Percentiles rank a stretch among this genome's conserved stretches.
Evolutionary conservation across 305 asterid species (phyloP).

Genomic region (Solanum hybrid): DNA sequence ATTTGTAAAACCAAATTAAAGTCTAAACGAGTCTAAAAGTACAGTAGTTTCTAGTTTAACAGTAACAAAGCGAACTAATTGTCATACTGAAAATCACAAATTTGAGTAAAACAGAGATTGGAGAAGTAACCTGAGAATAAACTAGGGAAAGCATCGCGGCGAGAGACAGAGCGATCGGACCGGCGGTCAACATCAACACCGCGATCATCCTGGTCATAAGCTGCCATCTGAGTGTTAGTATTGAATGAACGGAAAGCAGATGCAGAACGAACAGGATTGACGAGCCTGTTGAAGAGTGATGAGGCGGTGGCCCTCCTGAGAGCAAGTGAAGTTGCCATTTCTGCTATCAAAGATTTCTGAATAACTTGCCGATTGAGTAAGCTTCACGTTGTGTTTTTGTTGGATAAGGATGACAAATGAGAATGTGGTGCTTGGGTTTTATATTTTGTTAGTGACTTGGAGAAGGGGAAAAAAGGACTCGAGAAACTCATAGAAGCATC

Average conservation of each 20-base stretch:
- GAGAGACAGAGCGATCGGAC: slow-evolving; percentile 14
- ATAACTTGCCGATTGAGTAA: not conserved
- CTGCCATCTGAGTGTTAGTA: slow-evolving; percentile 24
- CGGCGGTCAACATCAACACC: slow-evolving; percentile 12
- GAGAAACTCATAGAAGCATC: slow-evolving; percentile 2
- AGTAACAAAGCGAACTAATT: not conserved
- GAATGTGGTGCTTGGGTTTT: not conserved
- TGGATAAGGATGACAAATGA: not conserved
- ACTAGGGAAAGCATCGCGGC: slow-evolving; percentile 21
- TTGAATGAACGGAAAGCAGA: slow-evolving; percentile 19
- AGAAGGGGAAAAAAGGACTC: slow-evolving; percentile 14
- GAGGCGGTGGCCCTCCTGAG: slow-evolving; percentile 20
- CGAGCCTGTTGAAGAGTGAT: slow-evolving; percentile 14
- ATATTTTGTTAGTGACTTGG: slow-evolving; percentile 4
- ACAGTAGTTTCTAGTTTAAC: not conserved
- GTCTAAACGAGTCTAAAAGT: not conserved
- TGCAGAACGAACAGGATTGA: slow-evolving; percentile 13
- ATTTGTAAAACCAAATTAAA: not conserved
- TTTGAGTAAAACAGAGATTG: not conserved
- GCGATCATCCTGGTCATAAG: slow-evolving; percentile 14
- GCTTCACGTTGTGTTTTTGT: not conserved
- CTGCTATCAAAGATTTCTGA: not conserved
- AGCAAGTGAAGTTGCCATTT: slow-evolving; percentile 27
- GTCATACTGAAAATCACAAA: not conserved
- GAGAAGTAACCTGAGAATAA: not conserved